These are phyloP conservation scores for Endocalyx cinctus DNA, from an alignment of 2,329 filamentous ascomycete species.

Conservation along the genomic window DNA sequence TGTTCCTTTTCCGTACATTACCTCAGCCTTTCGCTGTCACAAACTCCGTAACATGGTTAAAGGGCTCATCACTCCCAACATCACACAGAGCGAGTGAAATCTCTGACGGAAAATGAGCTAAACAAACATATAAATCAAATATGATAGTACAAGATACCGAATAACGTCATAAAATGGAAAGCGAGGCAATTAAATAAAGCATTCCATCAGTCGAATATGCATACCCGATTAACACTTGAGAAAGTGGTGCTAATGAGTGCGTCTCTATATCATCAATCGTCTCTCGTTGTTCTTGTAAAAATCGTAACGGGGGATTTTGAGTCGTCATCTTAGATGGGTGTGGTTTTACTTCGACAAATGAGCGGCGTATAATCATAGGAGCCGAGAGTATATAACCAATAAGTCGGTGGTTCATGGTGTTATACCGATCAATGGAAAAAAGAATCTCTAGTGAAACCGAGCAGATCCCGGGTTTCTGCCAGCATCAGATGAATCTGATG, in stretches of 20 bases:
- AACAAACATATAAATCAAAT: conserved; percentile 11
- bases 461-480: conserved; percentile 26
- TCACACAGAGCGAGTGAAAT: conserved; percentile 7
- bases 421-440: conserved; percentile 1
- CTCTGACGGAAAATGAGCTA: background rate
- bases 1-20: too few relatives aligned
- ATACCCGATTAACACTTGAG: conserved; percentile 6
- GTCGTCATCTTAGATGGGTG: conserved; percentile 6
- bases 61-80: conserved; percentile 15
- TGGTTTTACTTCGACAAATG: background rate
- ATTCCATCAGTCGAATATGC: too few relatives aligned
- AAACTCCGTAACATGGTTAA: conserved; percentile 16
- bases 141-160: conserved; percentile 29
- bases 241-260: conserved; percentile 15
- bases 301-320: background rate
- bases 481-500: conserved; percentile 28
- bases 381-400: background rate
- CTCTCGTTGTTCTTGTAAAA: conserved; percentile 24
- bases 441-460: conserved; percentile 24
- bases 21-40: conserved; percentile 16
- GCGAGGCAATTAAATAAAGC: conserved; percentile 6
- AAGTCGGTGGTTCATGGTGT: conserved; percentile 1
- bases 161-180: conserved; percentile 16
- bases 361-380: too few relatives aligned
- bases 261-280: conserved; percentile 33